phyloP scores from a whole-genome alignment of 1,284 basidiomycete species.

The Ustilago vetiveriae region DNA sequence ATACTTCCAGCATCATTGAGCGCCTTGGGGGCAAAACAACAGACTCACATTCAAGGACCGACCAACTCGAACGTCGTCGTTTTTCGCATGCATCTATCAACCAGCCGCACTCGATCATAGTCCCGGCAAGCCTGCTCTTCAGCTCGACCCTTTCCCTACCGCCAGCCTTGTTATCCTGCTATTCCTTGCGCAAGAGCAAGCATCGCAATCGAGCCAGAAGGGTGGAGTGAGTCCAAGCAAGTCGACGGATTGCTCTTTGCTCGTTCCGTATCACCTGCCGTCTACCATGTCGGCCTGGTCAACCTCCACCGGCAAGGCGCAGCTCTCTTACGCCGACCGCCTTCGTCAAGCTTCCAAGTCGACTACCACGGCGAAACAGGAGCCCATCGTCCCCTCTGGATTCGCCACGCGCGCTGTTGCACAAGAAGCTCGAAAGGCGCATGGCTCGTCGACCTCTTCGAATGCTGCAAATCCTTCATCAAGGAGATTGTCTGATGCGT shows the following conservation, averaged over 20 bases:
- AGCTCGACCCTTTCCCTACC: background rate
- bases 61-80: too few relatives aligned
- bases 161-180: background rate
- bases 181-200: background rate
- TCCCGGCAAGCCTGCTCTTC: background rate
- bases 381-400: slow-evolving; percentile 4
- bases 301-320: slow-evolving; percentile 47
- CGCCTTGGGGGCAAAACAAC: too few relatives aligned
- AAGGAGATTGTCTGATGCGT: slow-evolving; percentile 8
- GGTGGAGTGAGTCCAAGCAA: slow-evolving; percentile 17
- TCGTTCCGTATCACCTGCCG: slow-evolving; percentile 2
- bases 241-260: slow-evolving; percentile 7
- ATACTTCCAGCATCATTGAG: too few relatives aligned
- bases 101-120: slow-evolving; percentile 2
- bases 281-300: slow-evolving; percentile 56
- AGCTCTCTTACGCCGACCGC: slow-evolving; percentile 54
- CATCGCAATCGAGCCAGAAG: background rate
- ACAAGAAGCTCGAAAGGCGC: slow-evolving; percentile 1
- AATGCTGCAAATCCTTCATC: slow-evolving; percentile 1
- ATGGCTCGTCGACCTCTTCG: background rate
- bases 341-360: slow-evolving; percentile 45
- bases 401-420: slow-evolving; percentile 6
- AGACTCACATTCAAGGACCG: background rate
- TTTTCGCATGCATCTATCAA: background rate
- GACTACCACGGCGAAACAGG: slow-evolving; percentile 12